A percentile compares a stretch with the other conserved stretches of the same genome.
Conservation (phyloP, 768 basidiomycete genomes). For the Suillus occidentalis region DNA sequence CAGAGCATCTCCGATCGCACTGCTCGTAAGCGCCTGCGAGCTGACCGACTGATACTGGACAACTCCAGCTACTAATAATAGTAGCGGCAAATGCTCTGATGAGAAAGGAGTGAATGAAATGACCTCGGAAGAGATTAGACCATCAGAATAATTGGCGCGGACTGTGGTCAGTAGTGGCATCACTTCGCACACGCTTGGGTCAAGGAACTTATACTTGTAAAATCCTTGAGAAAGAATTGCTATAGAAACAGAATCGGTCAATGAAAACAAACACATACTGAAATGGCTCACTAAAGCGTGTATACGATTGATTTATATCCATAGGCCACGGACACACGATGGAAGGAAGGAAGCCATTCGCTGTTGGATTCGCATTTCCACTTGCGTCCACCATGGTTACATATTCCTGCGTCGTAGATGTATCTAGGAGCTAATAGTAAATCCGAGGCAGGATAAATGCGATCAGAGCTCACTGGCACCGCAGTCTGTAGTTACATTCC, state of each 20-base stretch:
- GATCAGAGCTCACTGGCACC: background rate
- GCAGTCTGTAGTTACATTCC: slow-evolving; percentile 8
- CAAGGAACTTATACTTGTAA: slow-evolving; percentile 11
- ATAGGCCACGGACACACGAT: slow-evolving; percentile 13
- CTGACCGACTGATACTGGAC: slow-evolving; percentile 9
- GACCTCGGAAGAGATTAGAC: background rate
- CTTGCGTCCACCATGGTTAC: slow-evolving; percentile 3
- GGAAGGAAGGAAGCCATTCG: slow-evolving; percentile 7
- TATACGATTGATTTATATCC: background rate
- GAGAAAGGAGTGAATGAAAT: background rate
- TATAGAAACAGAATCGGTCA: background rate
- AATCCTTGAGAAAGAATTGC: slow-evolving; percentile 6
- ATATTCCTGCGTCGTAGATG: background rate
- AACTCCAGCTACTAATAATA: slow-evolving; percentile 14
- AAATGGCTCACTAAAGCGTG: slow-evolving; percentile 5
- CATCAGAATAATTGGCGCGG: slow-evolving; percentile 5
- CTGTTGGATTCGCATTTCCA: background rate
- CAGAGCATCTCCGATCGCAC: slow-evolving; percentile 19
- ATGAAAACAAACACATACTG: background rate
- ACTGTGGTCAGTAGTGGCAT: slow-evolving; percentile 10
- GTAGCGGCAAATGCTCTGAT: slow-evolving; percentile 5
- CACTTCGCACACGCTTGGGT: slow-evolving; percentile 11
- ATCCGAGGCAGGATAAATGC: background rate
- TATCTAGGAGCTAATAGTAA: background rate
- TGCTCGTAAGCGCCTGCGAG: slow-evolving; percentile 15